Base-by-base conservation (phyloP, 2,329 filamentous ascomycete species). In the Microcyclospora pomicola region DNA sequence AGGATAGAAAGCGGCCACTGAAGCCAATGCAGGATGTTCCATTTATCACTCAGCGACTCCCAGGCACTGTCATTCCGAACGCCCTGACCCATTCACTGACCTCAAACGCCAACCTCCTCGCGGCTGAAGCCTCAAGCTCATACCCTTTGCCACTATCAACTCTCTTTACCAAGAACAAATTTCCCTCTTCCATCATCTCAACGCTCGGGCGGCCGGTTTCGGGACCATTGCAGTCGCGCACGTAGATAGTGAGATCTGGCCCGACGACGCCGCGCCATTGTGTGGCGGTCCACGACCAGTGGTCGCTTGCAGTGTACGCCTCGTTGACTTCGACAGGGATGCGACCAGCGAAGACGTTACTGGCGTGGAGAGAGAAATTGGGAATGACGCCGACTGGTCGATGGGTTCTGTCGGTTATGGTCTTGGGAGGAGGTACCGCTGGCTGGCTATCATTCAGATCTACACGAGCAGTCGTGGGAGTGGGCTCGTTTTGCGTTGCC, bases 271-370 rank as follows among this genome's bases (percentile, higher is more conserved):
- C 84, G 9, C 87, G 77, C 88, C 88, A 96, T 15, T 95, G 72
- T 32, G 82, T 88, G 28, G 88, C 88, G 68, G 91, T 85, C 88
- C 88, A 96, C 59, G 92, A 82, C 86, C 88, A 96, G 62, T 96
- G 88, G 51, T 93, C 86, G n/a, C 82, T 71, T 0, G 82, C 77
- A 12, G 76, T 73, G 58, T 92, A 94, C 6, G 71, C 68, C 54
- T 93, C 86, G 13, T 70, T 65, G 9, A 43, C 34, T 15, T 46
- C 48, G 47, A 92, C 85, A 1, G 82, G 80, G 32, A 87, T 76
- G 11, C 70, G 67, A 38, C 73, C 75, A 1, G 86, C 82, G 56
- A 80, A 88, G 34, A 69, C 66, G 55, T 95, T 82, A 1, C 83
- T 80, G 0, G 80, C 72, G 10, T 79, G 81, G 31, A 95, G 73